Base-by-base conservation (phyloP, 805 yeast species). In the Huiozyma sinensis region DNA sequence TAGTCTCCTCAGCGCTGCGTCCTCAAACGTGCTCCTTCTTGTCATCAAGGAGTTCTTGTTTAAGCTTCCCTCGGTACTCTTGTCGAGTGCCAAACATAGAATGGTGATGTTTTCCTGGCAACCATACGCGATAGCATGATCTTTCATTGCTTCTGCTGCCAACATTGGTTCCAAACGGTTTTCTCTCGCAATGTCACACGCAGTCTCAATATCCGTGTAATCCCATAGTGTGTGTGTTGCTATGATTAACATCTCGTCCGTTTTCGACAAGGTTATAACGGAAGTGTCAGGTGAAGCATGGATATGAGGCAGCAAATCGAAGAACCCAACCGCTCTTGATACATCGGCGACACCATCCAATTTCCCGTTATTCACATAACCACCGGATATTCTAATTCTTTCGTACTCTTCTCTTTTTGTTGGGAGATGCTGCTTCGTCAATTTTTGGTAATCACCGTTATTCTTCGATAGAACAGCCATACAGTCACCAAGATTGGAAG, bases 71-170 rank as follows among this genome's bases (percentile, higher is more conserved):
- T 66, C 69, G 12, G 57, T 48, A 57, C 56, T 65, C 48, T 78
- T 78, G 43, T 79, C 78, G 39, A 81, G 68, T 0, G 89, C 78
- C 17, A 90, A 61, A 10, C 92, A 95, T 61, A 86, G 76, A 5
- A 87, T 92, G 11, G 89, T 77, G 9, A 83, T 71, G 53, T 85
- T 85, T 39, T 83, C 88, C 2, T 73, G 66, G 36, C 90, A 82
- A 24, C 97, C 97, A 61, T 88, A 92, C 1, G 96, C 81, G 47
- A 90, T 77, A 1, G 97, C 97, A 67, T 83, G 87, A 63, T 92
- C 98, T 56, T 97, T 77, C 52, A 92, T 69, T 56, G 84, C 87
- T 53, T 87, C 94, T 0, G 98, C 97, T 0, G 97, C 97, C 28
- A 79, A 61, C 78, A 86, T 81, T 2, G 97, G 95, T 52, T 85